A percentile compares a stretch with the other conserved stretches of the same genome.
Evolutionary conservation across 495 filamentous ascomycete species (phyloP).

Genomic region (Talaromyces borbonicus): DNA sequence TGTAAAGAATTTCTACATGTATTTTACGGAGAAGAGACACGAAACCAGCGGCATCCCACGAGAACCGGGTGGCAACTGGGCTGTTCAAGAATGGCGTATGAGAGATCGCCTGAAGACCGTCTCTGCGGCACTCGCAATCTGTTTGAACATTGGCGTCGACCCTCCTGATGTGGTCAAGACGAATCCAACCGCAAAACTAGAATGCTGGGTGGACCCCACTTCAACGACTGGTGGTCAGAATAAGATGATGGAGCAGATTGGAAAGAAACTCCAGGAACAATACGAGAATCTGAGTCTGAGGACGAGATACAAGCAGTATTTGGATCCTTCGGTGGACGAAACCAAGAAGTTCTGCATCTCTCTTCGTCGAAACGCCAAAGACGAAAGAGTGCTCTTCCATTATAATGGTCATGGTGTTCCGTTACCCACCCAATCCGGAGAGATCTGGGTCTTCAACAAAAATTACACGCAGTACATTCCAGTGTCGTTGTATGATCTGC

Average conservation of each 20-base stretch:
- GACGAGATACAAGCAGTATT: constrained; percentile 90
- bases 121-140: constrained; percentile 85
- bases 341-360: constrained; percentile 92
- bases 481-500: constrained; percentile 89
- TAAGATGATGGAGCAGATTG: constrained; percentile 87
- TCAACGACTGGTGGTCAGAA: constrained; percentile 56
- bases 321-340: constrained; percentile 94
- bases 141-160: constrained; percentile 95
- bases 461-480: constrained; percentile 99
- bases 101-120: constrained; percentile 93
- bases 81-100: constrained; percentile 91
- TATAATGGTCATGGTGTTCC: constrained; percentile 99
- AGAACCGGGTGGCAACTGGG: constrained; percentile 44
- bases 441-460: constrained; percentile 99
- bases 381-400: constrained; percentile 90
- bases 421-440: constrained; percentile 86
- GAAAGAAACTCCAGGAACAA: constrained; percentile 87
- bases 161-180: constrained; percentile 95
- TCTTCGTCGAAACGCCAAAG: constrained; percentile 81
- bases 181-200: constrained; percentile 80
- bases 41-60: constrained; percentile 93
- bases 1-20: constrained; percentile 77
- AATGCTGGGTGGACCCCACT: constrained; percentile 95
- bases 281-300: constrained; percentile 91
- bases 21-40: constrained; percentile 94